Conservation (phyloP, 2,329 filamentous ascomycete genomes). For the Beauveria brongniartii region DNA sequence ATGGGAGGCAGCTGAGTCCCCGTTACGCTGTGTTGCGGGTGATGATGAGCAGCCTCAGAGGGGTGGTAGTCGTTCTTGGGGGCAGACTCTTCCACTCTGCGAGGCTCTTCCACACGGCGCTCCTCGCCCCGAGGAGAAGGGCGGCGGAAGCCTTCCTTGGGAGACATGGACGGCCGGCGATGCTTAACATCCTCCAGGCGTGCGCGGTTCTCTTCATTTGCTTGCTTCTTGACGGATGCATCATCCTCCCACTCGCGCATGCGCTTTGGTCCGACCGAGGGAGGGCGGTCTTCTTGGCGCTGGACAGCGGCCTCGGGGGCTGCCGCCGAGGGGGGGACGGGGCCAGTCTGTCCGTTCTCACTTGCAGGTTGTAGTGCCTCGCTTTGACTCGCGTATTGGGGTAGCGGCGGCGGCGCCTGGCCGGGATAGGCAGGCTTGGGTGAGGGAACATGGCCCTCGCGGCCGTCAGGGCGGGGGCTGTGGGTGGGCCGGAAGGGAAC, state of each 20-base stretch:
- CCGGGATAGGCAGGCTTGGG: slow-evolving; percentile 80
- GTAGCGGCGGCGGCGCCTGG: slow-evolving; percentile 46
- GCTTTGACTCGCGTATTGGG: slow-evolving; percentile 61
- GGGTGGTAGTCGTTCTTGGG: slow-evolving; percentile 59
- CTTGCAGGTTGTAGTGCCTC: slow-evolving; percentile 56
- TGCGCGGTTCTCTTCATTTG: slow-evolving; percentile 79
- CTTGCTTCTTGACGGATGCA: slow-evolving; percentile 69
- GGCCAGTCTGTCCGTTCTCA: slow-evolving; percentile 33
- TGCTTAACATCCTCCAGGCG: slow-evolving; percentile 78
- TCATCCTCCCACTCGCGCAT: slow-evolving; percentile 91
- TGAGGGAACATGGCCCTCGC: slow-evolving; percentile 70
- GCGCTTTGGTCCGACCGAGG: slow-evolving; percentile 75
- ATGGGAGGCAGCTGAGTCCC: slow-evolving; percentile 52
- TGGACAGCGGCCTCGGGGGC: slow-evolving; percentile 57
- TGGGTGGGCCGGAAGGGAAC: slow-evolving; percentile 64
- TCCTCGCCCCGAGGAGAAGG: slow-evolving; percentile 69
- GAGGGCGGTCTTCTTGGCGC: slow-evolving; percentile 60
- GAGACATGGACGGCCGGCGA: slow-evolving; percentile 69
- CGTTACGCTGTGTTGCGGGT: slow-evolving; percentile 45
- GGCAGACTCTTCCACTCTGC: slow-evolving; percentile 29
- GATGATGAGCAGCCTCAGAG: slow-evolving; percentile 83
- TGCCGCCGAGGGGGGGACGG: slow-evolving; percentile 45
- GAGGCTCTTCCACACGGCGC: slow-evolving; percentile 50
- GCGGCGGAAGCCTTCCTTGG: slow-evolving; percentile 61
- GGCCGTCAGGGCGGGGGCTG: slow-evolving; percentile 77